Conservation (phyloP, 805 yeast genomes). For the Lipomyces yamadae region DNA sequence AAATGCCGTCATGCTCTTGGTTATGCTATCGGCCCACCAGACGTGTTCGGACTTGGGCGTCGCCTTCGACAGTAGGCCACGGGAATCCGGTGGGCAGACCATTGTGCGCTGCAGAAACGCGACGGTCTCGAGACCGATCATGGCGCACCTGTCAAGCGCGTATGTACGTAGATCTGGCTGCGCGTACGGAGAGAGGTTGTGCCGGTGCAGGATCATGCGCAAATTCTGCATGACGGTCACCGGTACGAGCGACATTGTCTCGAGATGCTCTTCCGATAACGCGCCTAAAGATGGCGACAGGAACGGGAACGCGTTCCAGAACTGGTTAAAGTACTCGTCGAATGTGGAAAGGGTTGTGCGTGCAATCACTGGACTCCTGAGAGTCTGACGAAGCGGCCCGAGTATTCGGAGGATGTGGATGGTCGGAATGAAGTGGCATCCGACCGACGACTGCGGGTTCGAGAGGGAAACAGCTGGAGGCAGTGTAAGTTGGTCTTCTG, state of each 20-base stretch:
- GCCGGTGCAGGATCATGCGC: constrained; percentile 29
- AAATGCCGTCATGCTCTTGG: constrained; percentile 19
- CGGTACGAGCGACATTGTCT: constrained; percentile 29
- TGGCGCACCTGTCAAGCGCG: constrained; percentile 31
- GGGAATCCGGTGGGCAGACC: constrained; percentile 16
- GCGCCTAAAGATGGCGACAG: constrained; percentile 11
- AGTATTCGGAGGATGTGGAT: constrained; percentile 29
- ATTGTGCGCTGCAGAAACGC: constrained; percentile 29
- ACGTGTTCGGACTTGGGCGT: constrained; percentile 5
- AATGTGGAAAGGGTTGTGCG: constrained; percentile 29
- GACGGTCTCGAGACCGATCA: constrained; percentile 28
- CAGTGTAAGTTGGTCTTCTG: background rate
- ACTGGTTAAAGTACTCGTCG: constrained; percentile 29
- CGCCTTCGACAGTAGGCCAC: constrained; percentile 1
- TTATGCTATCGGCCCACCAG: constrained; percentile 26
- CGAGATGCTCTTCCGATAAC: constrained; percentile 12
- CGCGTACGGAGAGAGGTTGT: constrained; percentile 32
- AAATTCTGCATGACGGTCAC: constrained; percentile 31
- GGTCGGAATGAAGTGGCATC: constrained; percentile 27
- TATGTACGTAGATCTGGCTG: constrained; percentile 25
- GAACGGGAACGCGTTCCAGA: constrained; percentile 32
- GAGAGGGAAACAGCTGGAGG: background rate
- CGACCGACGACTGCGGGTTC: constrained; percentile 20
- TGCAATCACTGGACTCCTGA: constrained; percentile 20
- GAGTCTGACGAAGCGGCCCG: constrained; percentile 25